Evolutionary conservation across 352 stramenopile species (phyloP).

Genomic region (Pythium grandisporangium): DNA sequence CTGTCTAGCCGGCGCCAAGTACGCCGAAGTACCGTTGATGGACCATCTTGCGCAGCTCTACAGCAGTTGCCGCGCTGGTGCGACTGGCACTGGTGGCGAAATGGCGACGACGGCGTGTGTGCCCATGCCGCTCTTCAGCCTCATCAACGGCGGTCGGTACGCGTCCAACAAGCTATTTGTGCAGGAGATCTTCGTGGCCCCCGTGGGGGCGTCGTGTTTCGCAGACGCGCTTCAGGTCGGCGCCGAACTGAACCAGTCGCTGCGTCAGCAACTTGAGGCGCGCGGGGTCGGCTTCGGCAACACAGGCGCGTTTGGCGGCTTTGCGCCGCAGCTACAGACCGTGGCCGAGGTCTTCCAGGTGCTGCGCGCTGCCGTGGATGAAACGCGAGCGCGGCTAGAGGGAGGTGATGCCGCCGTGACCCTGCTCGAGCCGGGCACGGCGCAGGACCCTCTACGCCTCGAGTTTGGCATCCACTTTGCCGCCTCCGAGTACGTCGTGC

Average conservation of each 20-base stretch:
- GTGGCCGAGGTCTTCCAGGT: constrained; percentile 52
- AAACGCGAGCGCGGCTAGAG: constrained; percentile 16
- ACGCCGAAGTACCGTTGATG: constrained; percentile 32
- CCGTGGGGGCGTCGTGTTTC: constrained; percentile 44
- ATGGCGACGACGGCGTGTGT: constrained; percentile 32
- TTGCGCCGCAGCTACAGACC: constrained; percentile 47
- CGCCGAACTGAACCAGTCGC: constrained; percentile 27
- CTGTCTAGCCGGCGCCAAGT: constrained; percentile 56
- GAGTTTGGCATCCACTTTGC: constrained; percentile 62
- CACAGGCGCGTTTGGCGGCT: constrained; percentile 42
- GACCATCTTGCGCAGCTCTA: constrained; percentile 46
- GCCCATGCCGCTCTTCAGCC: constrained; percentile 65
- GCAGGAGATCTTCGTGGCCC: constrained; percentile 50
- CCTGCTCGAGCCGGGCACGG: constrained; percentile 20
- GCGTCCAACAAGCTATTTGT: constrained; percentile 62
- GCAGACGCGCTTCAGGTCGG: constrained; percentile 50
- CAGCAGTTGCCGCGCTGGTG: too few species aligned
- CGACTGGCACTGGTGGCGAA: too few species aligned
- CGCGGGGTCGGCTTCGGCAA: constrained; percentile 55
- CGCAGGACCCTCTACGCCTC: constrained; percentile 26
- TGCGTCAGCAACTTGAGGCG: constrained; percentile 33
- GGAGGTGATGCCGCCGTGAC: constrained; percentile 15
- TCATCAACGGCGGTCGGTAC: constrained; percentile 54
- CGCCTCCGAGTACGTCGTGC: constrained; percentile 41
- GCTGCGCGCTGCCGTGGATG: constrained; percentile 37